Base-by-base conservation (phyloP, 495 filamentous ascomycete genomes). In the Neurospora cerealis region DNA sequence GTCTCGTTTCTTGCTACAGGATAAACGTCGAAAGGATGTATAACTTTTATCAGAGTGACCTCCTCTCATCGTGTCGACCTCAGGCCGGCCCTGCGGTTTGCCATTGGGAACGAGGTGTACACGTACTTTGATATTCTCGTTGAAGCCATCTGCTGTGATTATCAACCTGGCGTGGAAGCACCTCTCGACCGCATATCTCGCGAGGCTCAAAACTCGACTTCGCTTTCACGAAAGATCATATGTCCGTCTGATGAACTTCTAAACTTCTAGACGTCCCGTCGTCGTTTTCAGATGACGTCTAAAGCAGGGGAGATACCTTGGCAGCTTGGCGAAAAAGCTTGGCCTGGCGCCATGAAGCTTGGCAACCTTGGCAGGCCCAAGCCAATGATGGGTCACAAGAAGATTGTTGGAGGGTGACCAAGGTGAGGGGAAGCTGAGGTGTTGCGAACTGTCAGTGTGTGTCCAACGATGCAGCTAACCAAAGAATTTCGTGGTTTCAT, bases 311-410 rank as follows among this genome's bases (percentile, higher is more conserved):
- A 34, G 15, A 66, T 66, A 75, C 75, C 79, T 79, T 82, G 75
- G 79, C 76, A 75, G 70, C 81, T 83, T 83, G 80, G 80, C 81
- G 75, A 40, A 40, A 70, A 75, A 69, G 69, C 77, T 77, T 79
- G 73, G 72, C 60, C 66, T 70, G 41, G 1, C 13, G 42, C 70
- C 70, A 32, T 72, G 24, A 74, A 70, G 69, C 77, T 78, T 78
- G 77, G 76, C 75, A 21, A 66, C 40, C 75, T 73, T 76, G 74
- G 74, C 60, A 28, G 36, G 71, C 54, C 24, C 54, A 34, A 66
- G 28, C 28, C 28, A 34, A 66, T 66, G 28, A 66, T 62, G 54
- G 28, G 15, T 28, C 21, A 60, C 21, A 6, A 15, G 10, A 13
- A 10, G 46, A 15, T 71, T 71, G 46, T 62, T 71, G 40, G 34